These are phyloP conservation scores for Exophiala xenobiotica DNA, from an alignment of 2,329 filamentous ascomycete species.

Conservation along the genomic window DNA sequence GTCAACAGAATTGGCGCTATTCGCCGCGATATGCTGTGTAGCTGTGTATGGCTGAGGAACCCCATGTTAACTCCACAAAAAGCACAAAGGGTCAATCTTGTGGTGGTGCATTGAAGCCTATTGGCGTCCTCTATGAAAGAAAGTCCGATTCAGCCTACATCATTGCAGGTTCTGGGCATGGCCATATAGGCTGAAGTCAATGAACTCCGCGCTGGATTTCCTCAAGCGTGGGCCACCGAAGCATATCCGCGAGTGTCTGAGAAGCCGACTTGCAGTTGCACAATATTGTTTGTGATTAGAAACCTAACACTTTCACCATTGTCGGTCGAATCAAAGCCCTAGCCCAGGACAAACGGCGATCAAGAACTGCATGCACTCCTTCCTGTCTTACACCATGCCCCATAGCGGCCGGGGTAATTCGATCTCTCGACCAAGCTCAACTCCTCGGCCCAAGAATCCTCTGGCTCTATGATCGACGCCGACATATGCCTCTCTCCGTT, in stretches of 20 bases:
- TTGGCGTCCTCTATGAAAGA: too few relatives aligned
- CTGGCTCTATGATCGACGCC: conserved; percentile 57
- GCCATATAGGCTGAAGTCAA: background rate
- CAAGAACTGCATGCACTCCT: background rate
- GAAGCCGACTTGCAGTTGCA: background rate
- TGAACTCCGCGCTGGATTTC: background rate
- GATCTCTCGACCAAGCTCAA: conserved; percentile 28
- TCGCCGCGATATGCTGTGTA: conserved; percentile 13
- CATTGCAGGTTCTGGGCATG: background rate
- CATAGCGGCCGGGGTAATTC: conserved; percentile 35
- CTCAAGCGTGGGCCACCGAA: background rate
- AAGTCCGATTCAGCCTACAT: background rate
- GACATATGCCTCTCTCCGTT: conserved; percentile 69
- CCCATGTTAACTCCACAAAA: conserved; percentile 4
- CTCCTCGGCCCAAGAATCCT: conserved; percentile 31
- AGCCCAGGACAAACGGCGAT: background rate
- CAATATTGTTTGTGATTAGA: background rate
- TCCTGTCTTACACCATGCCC: conserved; percentile 34
- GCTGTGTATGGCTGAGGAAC: background rate
- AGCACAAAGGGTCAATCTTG: background rate
- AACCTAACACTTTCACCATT: conserved; percentile 1
- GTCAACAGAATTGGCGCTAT: conserved; percentile 8
- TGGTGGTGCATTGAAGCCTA: too few relatives aligned
- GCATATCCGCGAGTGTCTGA: background rate
- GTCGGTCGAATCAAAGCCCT: conserved; percentile 1